Evolutionary conservation across 352 stramenopile species (phyloP).

Genomic region (Pythium apleroticum): DNA sequence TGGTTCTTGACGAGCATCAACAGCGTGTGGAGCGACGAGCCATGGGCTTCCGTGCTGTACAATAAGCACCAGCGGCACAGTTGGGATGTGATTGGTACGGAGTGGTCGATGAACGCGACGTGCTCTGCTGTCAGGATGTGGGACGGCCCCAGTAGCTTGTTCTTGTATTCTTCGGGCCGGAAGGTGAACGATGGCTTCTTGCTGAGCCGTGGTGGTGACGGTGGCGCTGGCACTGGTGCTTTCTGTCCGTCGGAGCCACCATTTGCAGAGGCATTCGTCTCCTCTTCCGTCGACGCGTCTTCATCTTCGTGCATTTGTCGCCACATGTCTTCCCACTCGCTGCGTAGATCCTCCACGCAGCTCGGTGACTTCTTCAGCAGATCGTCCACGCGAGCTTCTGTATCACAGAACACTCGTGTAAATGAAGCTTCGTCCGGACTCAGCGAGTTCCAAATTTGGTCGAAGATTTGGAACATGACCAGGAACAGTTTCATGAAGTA

Average conservation of each 20-base stretch:
- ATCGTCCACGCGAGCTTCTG: slow-evolving; percentile 60
- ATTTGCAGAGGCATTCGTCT: background rate
- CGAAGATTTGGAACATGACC: slow-evolving; percentile 75
- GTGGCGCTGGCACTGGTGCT: slow-evolving; percentile 8
- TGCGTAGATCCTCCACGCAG: slow-evolving; percentile 59
- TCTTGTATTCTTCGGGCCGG: slow-evolving; percentile 61
- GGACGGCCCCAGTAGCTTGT: slow-evolving; percentile 73
- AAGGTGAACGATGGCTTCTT: slow-evolving; percentile 61
- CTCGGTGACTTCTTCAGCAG: slow-evolving; percentile 61
- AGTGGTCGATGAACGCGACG: slow-evolving; percentile 67
- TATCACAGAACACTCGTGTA: slow-evolving; percentile 79
- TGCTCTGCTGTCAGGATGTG: slow-evolving; percentile 73
- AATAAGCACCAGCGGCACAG: slow-evolving; percentile 81
- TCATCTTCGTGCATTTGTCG: slow-evolving; percentile 37
- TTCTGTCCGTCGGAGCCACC: background rate
- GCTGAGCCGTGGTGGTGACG: slow-evolving; percentile 40
- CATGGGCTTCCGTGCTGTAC: slow-evolving; percentile 76
- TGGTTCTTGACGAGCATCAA: slow-evolving; percentile 69
- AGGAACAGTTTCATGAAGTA: slow-evolving; percentile 82
- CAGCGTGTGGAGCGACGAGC: slow-evolving; percentile 75
- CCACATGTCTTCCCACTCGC: slow-evolving; percentile 65
- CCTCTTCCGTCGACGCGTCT: slow-evolving; percentile 36
- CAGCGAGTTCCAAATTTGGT: slow-evolving; percentile 65
- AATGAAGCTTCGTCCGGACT: slow-evolving; percentile 72
- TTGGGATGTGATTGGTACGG: slow-evolving; percentile 74